Percentiles rank a stretch among this genome's conserved stretches.
These are phyloP conservation scores for Tolypocladium album DNA, from an alignment of 2,329 filamentous ascomycete species.

Conservation along the genomic window DNA sequence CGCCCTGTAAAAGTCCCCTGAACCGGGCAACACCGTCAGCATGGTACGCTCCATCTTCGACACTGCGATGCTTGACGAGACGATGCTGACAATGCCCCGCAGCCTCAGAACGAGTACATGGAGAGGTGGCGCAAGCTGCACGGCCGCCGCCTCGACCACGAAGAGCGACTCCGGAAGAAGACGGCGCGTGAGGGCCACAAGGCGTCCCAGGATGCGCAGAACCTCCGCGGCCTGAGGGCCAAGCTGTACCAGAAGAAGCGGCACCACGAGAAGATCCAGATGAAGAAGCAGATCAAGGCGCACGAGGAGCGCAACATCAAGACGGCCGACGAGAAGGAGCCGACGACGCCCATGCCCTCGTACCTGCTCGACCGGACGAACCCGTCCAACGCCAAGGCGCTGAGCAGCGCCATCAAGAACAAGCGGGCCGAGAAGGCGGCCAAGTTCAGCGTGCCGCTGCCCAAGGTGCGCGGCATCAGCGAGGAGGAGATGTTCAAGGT, in stretches of 20 bases:
- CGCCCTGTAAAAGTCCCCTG: neutral
- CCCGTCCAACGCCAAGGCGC: slow-evolving; percentile 51
- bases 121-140: slow-evolving; percentile 56
- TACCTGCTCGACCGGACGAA: slow-evolving; percentile 83
- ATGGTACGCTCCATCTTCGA: slow-evolving; percentile 17
- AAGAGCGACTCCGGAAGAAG: slow-evolving; percentile 82
- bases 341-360: slow-evolving; percentile 72
- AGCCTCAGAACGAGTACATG: slow-evolving; percentile 74
- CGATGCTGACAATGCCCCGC: slow-evolving; percentile 9
- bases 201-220: slow-evolving; percentile 82
- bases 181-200: slow-evolving; percentile 83
- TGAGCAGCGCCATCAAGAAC: slow-evolving; percentile 86
- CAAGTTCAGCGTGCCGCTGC: slow-evolving; percentile 82
- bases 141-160: slow-evolving; percentile 58
- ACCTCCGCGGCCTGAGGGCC: slow-evolving; percentile 79
- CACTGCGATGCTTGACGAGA: neutral
- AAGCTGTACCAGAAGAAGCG: slow-evolving; percentile 92
- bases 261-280: slow-evolving; percentile 96
- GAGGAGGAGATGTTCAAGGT: slow-evolving; percentile 99
- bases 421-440: slow-evolving; percentile 91
- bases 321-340: slow-evolving; percentile 69
- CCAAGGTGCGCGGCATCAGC: slow-evolving; percentile 81
- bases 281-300: slow-evolving; percentile 87
- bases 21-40: slow-evolving; percentile 11
- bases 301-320: slow-evolving; percentile 97